A percentile compares a stretch with the other conserved stretches of the same genome.
These are phyloP conservation scores for Gossypium davidsonii DNA, from an alignment of 441 rosid species.

Conservation along the genomic window DNA sequence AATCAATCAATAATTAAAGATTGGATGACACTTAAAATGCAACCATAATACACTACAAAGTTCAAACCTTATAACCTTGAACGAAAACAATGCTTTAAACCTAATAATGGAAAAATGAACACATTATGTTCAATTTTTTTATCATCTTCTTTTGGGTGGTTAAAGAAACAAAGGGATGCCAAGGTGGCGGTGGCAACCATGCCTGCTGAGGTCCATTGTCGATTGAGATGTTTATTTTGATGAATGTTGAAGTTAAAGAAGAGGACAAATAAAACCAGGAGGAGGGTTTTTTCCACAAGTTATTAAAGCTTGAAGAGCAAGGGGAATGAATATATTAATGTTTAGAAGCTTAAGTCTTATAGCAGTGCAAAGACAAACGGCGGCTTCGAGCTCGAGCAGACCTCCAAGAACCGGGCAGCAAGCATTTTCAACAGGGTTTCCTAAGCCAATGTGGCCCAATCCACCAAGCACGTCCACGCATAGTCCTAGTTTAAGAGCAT, in stretches of 20 bases:
- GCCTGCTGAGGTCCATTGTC: not conserved
- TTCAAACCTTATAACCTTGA: not conserved
- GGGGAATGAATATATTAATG: slow-evolving; percentile 51
- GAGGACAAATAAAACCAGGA: slow-evolving; percentile 57
- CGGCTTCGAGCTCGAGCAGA: slow-evolving; percentile 64
- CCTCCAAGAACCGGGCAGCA: slow-evolving; percentile 65
- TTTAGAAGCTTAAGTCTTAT: slow-evolving; percentile 60
- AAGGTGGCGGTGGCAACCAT: not conserved
- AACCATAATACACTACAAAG: not conserved
- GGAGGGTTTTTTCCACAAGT: slow-evolving; percentile 57
- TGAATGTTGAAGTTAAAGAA: slow-evolving; percentile 23
- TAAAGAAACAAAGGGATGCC: not conserved
- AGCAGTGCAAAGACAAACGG: slow-evolving; percentile 60
- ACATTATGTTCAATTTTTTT: not conserved
- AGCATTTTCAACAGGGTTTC: slow-evolving; percentile 48
- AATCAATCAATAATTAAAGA: not conserved
- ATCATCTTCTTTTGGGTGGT: not conserved
- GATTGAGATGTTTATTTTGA: not conserved
- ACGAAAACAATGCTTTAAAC: not conserved
- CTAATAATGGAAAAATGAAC: not conserved
- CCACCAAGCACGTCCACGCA: slow-evolving; percentile 62
- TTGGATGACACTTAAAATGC: not conserved
- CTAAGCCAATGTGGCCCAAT: slow-evolving; percentile 52
- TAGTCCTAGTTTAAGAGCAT: slow-evolving; percentile 57
- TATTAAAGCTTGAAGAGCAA: slow-evolving; percentile 51